These are phyloP conservation scores for Xylaria sp. DNA, from an alignment of 2,329 filamentous ascomycete genomes.

Conservation along the genomic window DNA sequence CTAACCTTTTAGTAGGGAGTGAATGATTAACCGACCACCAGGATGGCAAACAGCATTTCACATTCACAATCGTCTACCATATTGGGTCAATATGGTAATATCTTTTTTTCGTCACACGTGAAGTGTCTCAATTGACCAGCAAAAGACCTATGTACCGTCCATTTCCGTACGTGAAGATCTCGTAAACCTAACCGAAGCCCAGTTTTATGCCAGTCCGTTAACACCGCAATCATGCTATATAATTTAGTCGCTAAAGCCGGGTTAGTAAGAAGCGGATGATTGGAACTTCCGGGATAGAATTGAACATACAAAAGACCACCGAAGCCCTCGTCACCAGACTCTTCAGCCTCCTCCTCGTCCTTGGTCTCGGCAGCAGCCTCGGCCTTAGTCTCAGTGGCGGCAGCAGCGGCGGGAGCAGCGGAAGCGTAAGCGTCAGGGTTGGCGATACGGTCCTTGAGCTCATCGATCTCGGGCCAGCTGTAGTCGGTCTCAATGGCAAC, in stretches of 20 bases:
- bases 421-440: slow-evolving; percentile 97
- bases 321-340: slow-evolving; percentile 77
- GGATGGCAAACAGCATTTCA: slow-evolving; percentile 41
- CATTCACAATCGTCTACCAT: slow-evolving; percentile 27
- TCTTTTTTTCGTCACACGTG: slow-evolving; percentile 43
- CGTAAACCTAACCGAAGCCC: slow-evolving; percentile 58
- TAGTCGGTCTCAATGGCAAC: slow-evolving; percentile 90
- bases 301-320: slow-evolving; percentile 77
- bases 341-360: slow-evolving; percentile 74
- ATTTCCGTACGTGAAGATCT: slow-evolving; percentile 45
- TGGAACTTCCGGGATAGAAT: background rate
- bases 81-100: background rate
- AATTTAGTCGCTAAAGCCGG: slow-evolving; percentile 62
- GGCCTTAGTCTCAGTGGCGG: slow-evolving; percentile 61
- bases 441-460: slow-evolving; percentile 99
- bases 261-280: slow-evolving; percentile 51
- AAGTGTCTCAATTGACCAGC: slow-evolving; percentile 55
- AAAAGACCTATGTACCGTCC: slow-evolving; percentile 59
- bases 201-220: slow-evolving; percentile 53
- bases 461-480: slow-evolving; percentile 94
- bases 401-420: slow-evolving; percentile 75
- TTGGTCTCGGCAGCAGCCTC: slow-evolving; percentile 64
- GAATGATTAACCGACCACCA: slow-evolving; percentile 19
- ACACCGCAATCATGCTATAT: slow-evolving; percentile 52
- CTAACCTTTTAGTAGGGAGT: slow-evolving; percentile 55